Percentiles rank a stretch among this genome's conserved stretches.
These are phyloP conservation scores for Pyrenophora tritici-repentis DNA, from an alignment of 2,329 filamentous ascomycete species.

Conservation along the genomic window DNA sequence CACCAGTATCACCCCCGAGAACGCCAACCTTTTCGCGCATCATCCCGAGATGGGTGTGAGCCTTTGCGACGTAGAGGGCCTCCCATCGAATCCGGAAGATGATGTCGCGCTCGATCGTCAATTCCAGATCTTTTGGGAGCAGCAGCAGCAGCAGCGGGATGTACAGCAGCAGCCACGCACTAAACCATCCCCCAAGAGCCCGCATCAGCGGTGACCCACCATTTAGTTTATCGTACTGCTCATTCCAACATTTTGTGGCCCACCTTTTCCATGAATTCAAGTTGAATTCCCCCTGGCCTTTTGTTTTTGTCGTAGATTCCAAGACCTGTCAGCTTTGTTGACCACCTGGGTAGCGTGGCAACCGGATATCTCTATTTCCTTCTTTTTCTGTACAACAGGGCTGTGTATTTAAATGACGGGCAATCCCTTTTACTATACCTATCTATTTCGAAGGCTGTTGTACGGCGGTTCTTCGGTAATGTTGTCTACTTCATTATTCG, in stretches of 20 bases:
- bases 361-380: background rate
- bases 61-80: constrained; percentile 9
- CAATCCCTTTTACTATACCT: no score
- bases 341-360: constrained; percentile 1
- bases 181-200: no score
- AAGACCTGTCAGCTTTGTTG: background rate
- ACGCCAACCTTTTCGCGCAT: constrained; percentile 5
- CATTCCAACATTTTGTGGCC: no score
- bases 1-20: background rate
- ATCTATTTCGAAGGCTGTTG: no score
- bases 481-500: no score
- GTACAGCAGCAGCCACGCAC: background rate
- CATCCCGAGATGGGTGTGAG: constrained; percentile 5
- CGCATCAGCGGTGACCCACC: background rate
- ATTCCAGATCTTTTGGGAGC: constrained; percentile 5
- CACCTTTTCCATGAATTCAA: no score
- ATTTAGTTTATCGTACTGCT: no score
- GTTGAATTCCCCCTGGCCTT: background rate
- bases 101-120: background rate
- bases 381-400: background rate
- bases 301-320: background rate
- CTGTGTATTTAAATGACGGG: background rate
- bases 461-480: no score
- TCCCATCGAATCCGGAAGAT: background rate
- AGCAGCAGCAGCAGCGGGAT: background rate